A percentile compares a stretch with the other conserved stretches of the same genome.
These are phyloP conservation scores for Auricularia auricula-judae DNA, from an alignment of 768 basidiomycete species.

Conservation along the genomic window DNA sequence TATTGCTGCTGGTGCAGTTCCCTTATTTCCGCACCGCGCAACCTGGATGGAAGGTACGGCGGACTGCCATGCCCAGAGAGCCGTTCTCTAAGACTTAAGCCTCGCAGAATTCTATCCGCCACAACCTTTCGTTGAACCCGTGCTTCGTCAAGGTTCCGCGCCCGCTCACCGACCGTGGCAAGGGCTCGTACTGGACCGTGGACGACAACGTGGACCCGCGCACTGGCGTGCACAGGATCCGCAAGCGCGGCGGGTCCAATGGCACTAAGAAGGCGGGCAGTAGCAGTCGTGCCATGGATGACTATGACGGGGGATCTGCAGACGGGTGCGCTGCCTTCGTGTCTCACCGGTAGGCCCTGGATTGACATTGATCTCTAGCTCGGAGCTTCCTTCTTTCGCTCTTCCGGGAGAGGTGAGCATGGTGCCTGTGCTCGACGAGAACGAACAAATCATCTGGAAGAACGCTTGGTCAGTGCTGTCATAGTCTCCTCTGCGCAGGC, in stretches of 20 bases:
- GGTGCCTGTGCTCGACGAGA: neutral
- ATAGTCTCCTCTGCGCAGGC: neutral
- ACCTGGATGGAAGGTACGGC: constrained; percentile 81
- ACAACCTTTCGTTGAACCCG: constrained; percentile 82
- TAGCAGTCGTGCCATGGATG: neutral
- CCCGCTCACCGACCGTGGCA: constrained; percentile 84
- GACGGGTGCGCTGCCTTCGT: neutral
- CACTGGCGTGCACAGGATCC: constrained; percentile 78
- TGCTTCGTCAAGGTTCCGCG: constrained; percentile 87
- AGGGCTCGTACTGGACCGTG: constrained; percentile 88
- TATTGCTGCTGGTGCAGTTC: constrained; percentile 37
- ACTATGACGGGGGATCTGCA: neutral
- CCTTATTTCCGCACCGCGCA: constrained; percentile 83
- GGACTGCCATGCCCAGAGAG: neutral
- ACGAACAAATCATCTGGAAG: constrained; percentile 1
- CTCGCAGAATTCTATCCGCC: constrained; percentile 77
- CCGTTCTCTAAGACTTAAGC: neutral
- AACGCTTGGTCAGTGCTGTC: neutral
- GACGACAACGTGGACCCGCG: constrained; percentile 84
- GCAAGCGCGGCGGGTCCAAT: constrained; percentile 34
- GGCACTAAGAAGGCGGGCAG: constrained; percentile 35
- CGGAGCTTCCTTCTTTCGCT: neutral
- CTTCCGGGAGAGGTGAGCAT: neutral
- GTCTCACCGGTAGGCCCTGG: no score
- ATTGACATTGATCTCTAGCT: neutral